These are phyloP conservation scores for Aureobasidium sp. DNA, from an alignment of 2,329 filamentous ascomycete genomes.

Conservation along the genomic window DNA sequence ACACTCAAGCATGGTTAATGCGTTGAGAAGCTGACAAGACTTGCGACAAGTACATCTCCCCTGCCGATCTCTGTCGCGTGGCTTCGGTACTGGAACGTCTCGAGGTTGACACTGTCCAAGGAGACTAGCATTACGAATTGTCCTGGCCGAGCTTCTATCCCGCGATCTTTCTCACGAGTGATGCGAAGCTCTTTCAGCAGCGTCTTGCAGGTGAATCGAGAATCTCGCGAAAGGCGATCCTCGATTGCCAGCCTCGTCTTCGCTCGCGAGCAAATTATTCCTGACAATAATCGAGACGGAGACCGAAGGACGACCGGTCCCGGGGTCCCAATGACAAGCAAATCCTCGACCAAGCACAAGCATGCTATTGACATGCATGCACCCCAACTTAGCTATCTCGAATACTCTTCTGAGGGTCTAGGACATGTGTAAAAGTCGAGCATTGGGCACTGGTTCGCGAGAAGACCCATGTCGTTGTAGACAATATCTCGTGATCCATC, in stretches of 20 bases:
- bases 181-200: neutral
- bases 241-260: neutral
- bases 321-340: neutral
- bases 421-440: neutral
- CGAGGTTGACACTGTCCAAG: neutral
- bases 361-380: neutral
- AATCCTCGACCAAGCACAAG: neutral
- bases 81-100: neutral
- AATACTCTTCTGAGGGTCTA: neutral
- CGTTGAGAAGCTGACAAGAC: neutral
- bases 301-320: constrained; percentile 7
- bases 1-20: neutral
- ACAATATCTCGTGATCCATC: neutral
- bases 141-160: neutral
- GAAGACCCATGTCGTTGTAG: too few species aligned
- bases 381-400: neutral
- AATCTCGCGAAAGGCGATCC: neutral
- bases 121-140: neutral
- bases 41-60: neutral
- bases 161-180: neutral
- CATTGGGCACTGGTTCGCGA: neutral
- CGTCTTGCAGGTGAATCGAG: neutral
- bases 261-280: neutral
- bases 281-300: neutral
- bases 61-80: neutral